phyloP scores from a whole-genome alignment of 495 filamentous ascomycete species.

The Talaromyces trachyspermus region DNA sequence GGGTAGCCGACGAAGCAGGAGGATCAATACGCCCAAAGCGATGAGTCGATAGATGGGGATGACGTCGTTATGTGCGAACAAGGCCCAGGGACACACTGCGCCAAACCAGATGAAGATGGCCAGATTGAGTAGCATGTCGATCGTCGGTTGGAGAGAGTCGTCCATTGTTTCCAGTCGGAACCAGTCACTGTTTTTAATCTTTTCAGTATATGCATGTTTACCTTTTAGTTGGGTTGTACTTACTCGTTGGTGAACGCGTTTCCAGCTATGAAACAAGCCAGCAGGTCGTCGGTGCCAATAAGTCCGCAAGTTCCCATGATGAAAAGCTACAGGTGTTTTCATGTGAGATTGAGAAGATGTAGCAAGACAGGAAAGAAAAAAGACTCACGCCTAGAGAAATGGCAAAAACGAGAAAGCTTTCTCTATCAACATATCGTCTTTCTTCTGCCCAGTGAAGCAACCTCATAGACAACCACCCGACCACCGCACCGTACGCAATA shows the following conservation, averaged over 20 bases:
- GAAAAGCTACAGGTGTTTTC: slow-evolving; percentile 46
- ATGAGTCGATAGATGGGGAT: slow-evolving; percentile 73
- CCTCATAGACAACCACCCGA: slow-evolving; percentile 77
- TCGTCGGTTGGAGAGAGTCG: slow-evolving; percentile 83
- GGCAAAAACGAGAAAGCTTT: slow-evolving; percentile 86
- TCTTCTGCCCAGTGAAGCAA: slow-evolving; percentile 79
- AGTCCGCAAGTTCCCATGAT: slow-evolving; percentile 81
- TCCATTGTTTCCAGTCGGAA: slow-evolving; percentile 83
- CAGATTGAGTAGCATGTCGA: slow-evolving; percentile 82
- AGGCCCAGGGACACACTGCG: slow-evolving; percentile 74
- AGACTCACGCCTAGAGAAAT: slow-evolving; percentile 67
- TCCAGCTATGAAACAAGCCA: slow-evolving; percentile 90
- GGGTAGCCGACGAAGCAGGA: slow-evolving; percentile 73
- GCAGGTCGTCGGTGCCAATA: slow-evolving; percentile 85
- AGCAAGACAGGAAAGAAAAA: slow-evolving; percentile 22
- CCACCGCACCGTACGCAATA: slow-evolving; percentile 63
- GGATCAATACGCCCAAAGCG: slow-evolving; percentile 70
- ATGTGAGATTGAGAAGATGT: slow-evolving; percentile 22
- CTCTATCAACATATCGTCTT: slow-evolving; percentile 75
- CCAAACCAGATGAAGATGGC: slow-evolving; percentile 90
- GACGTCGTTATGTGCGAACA: slow-evolving; percentile 58
- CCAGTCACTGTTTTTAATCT: slow-evolving; percentile 58
- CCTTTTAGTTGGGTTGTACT: slow-evolving; percentile 7
- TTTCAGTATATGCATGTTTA: slow-evolving; percentile 6
- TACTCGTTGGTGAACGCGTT: slow-evolving; percentile 84